Evolutionary conservation across 257 asterid species (phyloP), one percentile per base, ranked within the genome.

Genomic region (Fraxinus americana): DNA sequence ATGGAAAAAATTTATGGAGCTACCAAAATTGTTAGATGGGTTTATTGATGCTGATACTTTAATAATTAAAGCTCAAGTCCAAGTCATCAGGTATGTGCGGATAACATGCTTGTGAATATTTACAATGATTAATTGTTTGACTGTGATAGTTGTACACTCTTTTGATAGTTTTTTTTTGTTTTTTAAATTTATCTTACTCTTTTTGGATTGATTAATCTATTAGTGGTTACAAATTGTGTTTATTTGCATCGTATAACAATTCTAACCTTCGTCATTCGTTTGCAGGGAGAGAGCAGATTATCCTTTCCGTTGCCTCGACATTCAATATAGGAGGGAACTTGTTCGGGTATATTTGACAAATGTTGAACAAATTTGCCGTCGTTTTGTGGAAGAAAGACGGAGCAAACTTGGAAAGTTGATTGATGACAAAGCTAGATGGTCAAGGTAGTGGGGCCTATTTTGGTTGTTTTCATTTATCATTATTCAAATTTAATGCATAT

Each of bases 241-340:
- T 61, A 36, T 79, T 57, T 75, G 48, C 38, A 4, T 63, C 7
- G 61, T 57, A 57, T 38, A 32, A 27, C 63, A 17, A 75, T 12
- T 67, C 11, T 30, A 82, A 39, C 72, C 2, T 21, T 71, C 59
- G 2, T 21, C 71, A 67, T 84, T 80, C 57, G 29, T 87, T 77
- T 79, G 76, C 85, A 95, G 99, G 92, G 99, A 92, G 86, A 95
- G 97, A 90, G 87, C 89, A 41, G 93, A 95, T 73, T 87, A 93
- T 50, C 99, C 97, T 11, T 95, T 95, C 81, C 96, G 98, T 69
- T 95, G 98, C 83, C 97, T 95, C 38, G 97, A 91, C 80, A 83
- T 91, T 83, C 91, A 86, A 81, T 95, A 95, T 79, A 83, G 99
- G 83, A 87, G 99, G 91, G 99, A 95, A 80, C 97, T 93, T 83